Percentiles rank a stretch among this genome's conserved stretches.
These are phyloP conservation scores for Penicillium canariense DNA, from an alignment of 495 filamentous ascomycete genomes.

Conservation along the genomic window DNA sequence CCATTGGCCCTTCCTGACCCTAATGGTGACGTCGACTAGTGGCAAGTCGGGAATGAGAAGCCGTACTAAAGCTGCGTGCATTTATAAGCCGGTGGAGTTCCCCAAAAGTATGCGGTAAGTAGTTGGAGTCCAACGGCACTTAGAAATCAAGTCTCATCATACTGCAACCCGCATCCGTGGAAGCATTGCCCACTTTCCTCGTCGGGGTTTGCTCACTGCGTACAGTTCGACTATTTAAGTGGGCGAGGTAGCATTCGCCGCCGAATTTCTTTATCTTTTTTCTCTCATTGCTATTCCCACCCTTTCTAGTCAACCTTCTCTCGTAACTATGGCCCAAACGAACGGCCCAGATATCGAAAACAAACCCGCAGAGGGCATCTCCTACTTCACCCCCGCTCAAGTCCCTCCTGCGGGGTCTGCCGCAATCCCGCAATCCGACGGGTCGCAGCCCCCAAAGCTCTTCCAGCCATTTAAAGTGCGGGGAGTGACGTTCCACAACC, in stretches of 20 bases:
- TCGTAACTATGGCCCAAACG: background rate
- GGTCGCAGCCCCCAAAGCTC: slow-evolving; percentile 58
- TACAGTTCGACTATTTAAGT: background rate
- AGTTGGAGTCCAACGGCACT: background rate
- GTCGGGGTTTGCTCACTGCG: too few relatives aligned
- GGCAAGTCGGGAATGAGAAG: background rate
- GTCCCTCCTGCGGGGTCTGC: slow-evolving; percentile 60
- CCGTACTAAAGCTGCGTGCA: background rate
- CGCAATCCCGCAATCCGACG: slow-evolving; percentile 55
- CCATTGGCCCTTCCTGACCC: background rate
- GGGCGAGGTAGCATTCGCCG: too few relatives aligned
- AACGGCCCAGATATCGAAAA: slow-evolving; percentile 35
- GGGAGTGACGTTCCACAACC: slow-evolving; percentile 54
- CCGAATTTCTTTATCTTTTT: too few relatives aligned
- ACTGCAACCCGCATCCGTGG: too few relatives aligned
- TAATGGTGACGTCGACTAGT: slow-evolving; percentile 15
- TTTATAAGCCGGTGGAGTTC: slow-evolving; percentile 24
- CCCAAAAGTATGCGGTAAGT: background rate
- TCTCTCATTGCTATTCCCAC: background rate
- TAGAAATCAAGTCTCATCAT: too few relatives aligned
- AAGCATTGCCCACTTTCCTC: background rate
- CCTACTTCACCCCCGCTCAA: slow-evolving; percentile 64
- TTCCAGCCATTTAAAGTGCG: slow-evolving; percentile 63
- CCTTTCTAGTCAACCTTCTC: background rate
- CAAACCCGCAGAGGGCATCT: slow-evolving; percentile 46